phyloP scores from a whole-genome alignment of 2,329 filamentous ascomycete genomes.

The Pseudonectria foliicola region DNA sequence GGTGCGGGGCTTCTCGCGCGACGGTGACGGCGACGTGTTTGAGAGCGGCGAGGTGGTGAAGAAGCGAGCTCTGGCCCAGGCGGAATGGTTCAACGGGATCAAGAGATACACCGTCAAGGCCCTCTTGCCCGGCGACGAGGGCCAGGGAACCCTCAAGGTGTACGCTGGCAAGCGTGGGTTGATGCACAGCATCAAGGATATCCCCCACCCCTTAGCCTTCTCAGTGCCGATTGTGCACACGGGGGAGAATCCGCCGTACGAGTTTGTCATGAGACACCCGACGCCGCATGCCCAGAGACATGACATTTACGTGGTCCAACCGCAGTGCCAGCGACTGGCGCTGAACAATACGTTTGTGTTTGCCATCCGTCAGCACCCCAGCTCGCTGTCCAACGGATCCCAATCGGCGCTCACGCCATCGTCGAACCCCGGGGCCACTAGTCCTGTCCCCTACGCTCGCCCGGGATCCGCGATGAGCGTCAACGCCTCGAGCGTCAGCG shows the following conservation, averaged over 20 bases:
- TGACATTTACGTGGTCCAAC: constrained; percentile 93
- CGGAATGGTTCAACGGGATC: constrained; percentile 79
- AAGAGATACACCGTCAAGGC: constrained; percentile 95
- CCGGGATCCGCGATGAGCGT: constrained; percentile 60
- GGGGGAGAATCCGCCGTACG: constrained; percentile 88
- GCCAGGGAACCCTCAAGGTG: constrained; percentile 77
- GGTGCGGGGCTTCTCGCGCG: constrained; percentile 69
- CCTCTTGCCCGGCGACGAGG: constrained; percentile 83
- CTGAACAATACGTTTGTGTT: constrained; percentile 98
- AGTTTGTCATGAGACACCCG: constrained; percentile 87
- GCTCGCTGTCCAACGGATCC: constrained; percentile 36
- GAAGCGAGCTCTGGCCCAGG: constrained; percentile 83
- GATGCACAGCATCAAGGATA: constrained; percentile 97
- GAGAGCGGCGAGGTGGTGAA: constrained; percentile 82
- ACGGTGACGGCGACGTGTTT: constrained; percentile 85
- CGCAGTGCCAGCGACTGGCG: constrained; percentile 81
- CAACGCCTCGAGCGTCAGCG: constrained; percentile 49
- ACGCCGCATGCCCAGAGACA: constrained; percentile 97
- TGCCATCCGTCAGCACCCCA: constrained; percentile 84
- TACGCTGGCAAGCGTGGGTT: constrained; percentile 91
- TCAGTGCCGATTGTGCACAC: constrained; percentile 84
- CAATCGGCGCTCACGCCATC: constrained; percentile 36
- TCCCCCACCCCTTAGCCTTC: constrained; percentile 85
- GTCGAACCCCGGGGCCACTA: constrained; percentile 40
- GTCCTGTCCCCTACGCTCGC: constrained; percentile 55